Evolutionary conservation across 2,329 filamentous ascomycete species (phyloP).

Genomic region (Aspergillus amoenus): DNA sequence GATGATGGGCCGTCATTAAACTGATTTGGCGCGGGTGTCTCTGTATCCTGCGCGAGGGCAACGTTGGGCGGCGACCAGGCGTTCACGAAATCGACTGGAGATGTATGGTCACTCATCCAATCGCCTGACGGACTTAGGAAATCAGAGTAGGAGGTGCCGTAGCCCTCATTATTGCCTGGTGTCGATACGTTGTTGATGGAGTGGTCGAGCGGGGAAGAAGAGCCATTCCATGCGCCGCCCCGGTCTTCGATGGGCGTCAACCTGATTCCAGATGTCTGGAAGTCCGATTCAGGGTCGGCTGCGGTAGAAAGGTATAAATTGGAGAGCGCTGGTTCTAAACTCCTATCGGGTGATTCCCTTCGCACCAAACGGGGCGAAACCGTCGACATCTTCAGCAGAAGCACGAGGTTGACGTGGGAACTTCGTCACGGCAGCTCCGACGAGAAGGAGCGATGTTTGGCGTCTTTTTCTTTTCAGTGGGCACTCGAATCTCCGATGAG

Average conservation of each 20-base stretch:
- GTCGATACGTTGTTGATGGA: conserved; percentile 8
- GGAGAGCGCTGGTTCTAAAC: conserved; percentile 32
- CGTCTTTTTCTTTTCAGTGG: not conserved
- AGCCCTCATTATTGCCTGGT: conserved; percentile 13
- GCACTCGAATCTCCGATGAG: not conserved
- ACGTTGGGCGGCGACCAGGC: conserved; percentile 17
- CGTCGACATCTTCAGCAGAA: conserved; percentile 19
- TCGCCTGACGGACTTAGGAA: conserved; percentile 33
- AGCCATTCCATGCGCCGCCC: conserved; percentile 15
- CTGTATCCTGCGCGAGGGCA: conserved; percentile 2
- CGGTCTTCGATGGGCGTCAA: conserved; percentile 28
- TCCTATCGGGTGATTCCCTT: conserved; percentile 25
- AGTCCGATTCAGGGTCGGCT: conserved; percentile 37
- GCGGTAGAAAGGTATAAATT: conserved; percentile 42
- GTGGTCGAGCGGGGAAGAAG: conserved; percentile 16
- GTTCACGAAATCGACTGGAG: conserved; percentile 23
- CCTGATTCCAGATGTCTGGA: conserved; percentile 33
- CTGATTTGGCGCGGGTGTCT: not conserved
- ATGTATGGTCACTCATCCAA: conserved; percentile 29
- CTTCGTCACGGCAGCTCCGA: not conserved
- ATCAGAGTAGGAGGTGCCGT: conserved; percentile 23
- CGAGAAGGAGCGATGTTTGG: not conserved
- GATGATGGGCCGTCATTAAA: conserved; percentile 12
- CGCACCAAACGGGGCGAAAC: conserved; percentile 23
- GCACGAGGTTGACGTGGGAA: not conserved